A percentile compares a stretch with the other conserved stretches of the same genome.
phyloP scores from a whole-genome alignment of 78 protist genomes.

The Mastigamoeba balamuthi region DNA sequence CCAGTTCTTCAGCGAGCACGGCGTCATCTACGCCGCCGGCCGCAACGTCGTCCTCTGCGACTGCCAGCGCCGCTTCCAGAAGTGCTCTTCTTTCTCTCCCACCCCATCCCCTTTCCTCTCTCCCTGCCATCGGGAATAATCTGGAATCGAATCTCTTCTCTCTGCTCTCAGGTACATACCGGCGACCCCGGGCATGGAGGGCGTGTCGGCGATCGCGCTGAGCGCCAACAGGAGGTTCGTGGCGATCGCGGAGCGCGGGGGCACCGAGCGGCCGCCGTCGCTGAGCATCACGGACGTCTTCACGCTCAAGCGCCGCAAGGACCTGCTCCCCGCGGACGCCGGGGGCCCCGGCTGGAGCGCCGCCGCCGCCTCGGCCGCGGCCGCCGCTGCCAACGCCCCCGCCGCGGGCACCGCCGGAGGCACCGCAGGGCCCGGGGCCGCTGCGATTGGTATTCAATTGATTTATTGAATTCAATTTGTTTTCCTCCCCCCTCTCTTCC shows the following conservation, averaged over 20 bases:
- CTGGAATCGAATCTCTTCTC: not conserved
- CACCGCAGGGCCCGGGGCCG: too few relatives aligned
- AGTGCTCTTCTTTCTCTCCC: too few relatives aligned
- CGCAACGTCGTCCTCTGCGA: slow-evolving; percentile 10
- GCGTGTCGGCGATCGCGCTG: slow-evolving; percentile 23
- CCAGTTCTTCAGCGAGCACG: too few relatives aligned
- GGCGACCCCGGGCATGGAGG: not conserved
- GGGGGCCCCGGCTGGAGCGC: too few relatives aligned
- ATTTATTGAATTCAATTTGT: too few relatives aligned
- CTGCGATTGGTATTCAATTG: too few relatives aligned
- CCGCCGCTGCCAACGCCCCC: too few relatives aligned
- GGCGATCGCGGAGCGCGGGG: slow-evolving; percentile 57
- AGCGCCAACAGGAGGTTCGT: slow-evolving; percentile 21
- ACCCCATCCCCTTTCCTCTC: slow-evolving; percentile 14
- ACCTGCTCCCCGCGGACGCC: too few relatives aligned
- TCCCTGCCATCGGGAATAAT: not conserved
- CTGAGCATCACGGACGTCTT: slow-evolving; percentile 25
- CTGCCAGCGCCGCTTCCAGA: not conserved
- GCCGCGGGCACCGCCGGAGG: too few relatives aligned
- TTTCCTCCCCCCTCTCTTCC: too few relatives aligned
- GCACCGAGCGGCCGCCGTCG: not conserved
- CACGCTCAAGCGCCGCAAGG: slow-evolving; percentile 1
- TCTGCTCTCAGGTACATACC: not conserved
- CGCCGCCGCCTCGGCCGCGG: too few relatives aligned
- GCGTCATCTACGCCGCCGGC: slow-evolving; percentile 36